Evolutionary conservation across 2,329 filamentous ascomycete genomes (phyloP).

Genomic region (Colletotrichum gigasporum): DNA sequence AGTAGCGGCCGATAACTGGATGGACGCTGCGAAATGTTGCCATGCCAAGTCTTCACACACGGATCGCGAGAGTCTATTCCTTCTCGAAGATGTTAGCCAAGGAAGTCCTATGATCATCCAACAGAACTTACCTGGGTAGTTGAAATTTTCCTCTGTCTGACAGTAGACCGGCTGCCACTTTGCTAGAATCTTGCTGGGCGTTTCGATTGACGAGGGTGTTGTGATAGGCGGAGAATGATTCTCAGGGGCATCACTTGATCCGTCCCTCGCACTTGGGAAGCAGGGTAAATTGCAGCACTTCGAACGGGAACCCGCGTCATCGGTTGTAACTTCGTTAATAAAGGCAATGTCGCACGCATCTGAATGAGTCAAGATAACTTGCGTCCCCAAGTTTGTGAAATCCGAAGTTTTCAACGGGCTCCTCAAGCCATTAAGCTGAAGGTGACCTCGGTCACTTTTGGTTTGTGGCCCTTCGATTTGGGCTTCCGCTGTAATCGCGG

Average conservation of each 20-base stretch:
- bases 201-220: constrained; percentile 17
- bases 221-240: neutral
- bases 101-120: neutral
- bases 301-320: constrained; percentile 33
- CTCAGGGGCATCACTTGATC: neutral
- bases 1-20: constrained; percentile 4
- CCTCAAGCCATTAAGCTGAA: constrained; percentile 30
- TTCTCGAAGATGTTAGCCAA: neutral
- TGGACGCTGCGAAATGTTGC: constrained; percentile 18
- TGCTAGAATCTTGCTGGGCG: constrained; percentile 23
- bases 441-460: neutral
- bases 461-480: neutral
- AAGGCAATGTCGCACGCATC: constrained; percentile 45
- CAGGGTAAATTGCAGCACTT: constrained; percentile 18
- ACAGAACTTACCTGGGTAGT: constrained; percentile 2
- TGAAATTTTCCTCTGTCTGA: constrained; percentile 3
- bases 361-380: constrained; percentile 42
- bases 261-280: constrained; percentile 1
- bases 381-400: constrained; percentile 38
- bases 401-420: constrained; percentile 8
- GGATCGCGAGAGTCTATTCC: constrained; percentile 1
- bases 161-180: constrained; percentile 23
- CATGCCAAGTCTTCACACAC: constrained; percentile 24
- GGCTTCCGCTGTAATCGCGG: constrained; percentile 10
- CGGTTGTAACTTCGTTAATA: constrained; percentile 40